A percentile compares a stretch with the other conserved stretches of the same genome.
Evolutionary conservation across 768 basidiomycete genomes (phyloP).

Genomic region (Hydnomerulius pinastri): DNA sequence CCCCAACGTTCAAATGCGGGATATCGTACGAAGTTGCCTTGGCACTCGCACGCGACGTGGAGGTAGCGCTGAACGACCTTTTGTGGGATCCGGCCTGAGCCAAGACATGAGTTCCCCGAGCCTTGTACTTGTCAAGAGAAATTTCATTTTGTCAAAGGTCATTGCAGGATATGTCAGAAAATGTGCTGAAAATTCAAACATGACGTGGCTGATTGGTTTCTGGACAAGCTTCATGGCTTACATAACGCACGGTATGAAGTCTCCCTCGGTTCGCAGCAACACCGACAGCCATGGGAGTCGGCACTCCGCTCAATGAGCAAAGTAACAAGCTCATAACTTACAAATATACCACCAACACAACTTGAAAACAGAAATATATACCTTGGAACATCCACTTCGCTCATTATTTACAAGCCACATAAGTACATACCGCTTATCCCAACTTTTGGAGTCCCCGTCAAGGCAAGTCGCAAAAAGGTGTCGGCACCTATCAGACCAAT

Average conservation of each 20-base stretch:
- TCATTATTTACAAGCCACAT: no score
- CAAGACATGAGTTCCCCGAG: no score
- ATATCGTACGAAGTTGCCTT: conserved; percentile 61
- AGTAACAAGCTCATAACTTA: no score
- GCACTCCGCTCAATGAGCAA: no score
- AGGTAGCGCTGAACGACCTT: conserved; percentile 59
- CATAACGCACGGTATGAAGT: not conserved
- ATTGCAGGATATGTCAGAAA: no score
- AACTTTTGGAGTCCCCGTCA: conserved; percentile 2
- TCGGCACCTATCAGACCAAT: not conserved
- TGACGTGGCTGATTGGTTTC: no score
- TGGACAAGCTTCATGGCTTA: not conserved
- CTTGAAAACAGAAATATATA: no score
- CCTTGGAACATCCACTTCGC: no score
- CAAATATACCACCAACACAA: no score
- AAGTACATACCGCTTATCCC: no score
- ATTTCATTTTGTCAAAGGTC: not conserved
- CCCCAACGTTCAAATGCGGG: conserved; percentile 73
- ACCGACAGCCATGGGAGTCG: no score
- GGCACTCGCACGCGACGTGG: conserved; percentile 58
- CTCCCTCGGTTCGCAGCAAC: not conserved
- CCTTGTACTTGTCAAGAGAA: not conserved
- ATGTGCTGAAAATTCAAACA: not conserved
- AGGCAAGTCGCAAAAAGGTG: not conserved
- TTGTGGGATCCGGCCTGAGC: conserved; percentile 59